These are phyloP conservation scores for Aegilops bicornis DNA, from an alignment of 176 grass and related monocot species.

Conservation along the genomic window DNA sequence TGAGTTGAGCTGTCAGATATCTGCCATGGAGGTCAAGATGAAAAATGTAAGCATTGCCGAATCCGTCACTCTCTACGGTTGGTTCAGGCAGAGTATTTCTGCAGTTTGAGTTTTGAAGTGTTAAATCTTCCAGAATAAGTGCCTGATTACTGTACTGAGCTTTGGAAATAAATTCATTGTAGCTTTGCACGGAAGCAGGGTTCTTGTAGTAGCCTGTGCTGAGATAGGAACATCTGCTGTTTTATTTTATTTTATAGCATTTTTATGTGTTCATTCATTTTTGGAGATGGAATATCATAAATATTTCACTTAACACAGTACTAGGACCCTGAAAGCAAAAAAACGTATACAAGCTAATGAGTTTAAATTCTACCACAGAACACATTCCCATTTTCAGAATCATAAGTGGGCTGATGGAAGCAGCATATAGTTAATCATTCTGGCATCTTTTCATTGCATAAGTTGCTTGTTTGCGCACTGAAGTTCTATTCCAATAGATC, in stretches of 20 bases:
- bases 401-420: neutral
- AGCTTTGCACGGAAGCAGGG: neutral
- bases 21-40: slow-evolving; percentile 61
- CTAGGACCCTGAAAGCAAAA: neutral
- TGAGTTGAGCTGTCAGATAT: slow-evolving; percentile 62
- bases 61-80: neutral
- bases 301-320: neutral
- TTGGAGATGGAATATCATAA: neutral
- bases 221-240: neutral
- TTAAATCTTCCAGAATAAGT: neutral
- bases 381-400: neutral
- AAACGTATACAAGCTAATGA: neutral
- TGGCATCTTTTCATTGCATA: neutral
- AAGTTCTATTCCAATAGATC: neutral
- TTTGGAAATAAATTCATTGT: slow-evolving; percentile 11
- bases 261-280: slow-evolving; percentile 1
- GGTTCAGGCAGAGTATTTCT: neutral
- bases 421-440: neutral
- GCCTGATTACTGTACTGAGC: neutral
- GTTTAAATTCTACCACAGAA: neutral
- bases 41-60: slow-evolving; percentile 46
- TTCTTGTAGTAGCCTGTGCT: slow-evolving; percentile 2
- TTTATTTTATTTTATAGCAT: neutral
- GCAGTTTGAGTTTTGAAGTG: neutral
- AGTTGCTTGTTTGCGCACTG: slow-evolving; percentile 6